Percentiles rank a stretch among this genome's conserved stretches.
Evolutionary conservation across 352 stramenopile genomes (phyloP).

Genomic region (Phytophthora fragariaefolia): DNA sequence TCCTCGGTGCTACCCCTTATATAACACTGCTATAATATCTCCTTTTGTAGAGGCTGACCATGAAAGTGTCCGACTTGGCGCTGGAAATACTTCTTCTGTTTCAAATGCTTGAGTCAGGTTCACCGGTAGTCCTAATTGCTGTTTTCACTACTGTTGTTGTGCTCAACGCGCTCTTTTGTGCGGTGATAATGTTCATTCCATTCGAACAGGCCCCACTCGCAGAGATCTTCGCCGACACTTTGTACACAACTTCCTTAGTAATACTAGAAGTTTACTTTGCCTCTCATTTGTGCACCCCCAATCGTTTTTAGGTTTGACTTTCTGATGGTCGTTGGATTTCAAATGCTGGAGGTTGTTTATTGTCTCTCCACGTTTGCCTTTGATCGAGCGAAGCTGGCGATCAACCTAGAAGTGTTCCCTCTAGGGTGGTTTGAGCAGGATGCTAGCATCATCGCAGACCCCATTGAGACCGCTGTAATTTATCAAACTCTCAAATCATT

Average conservation of each 20-base stretch:
- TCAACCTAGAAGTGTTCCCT: constrained; percentile 1
- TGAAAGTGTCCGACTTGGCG: constrained; percentile 29
- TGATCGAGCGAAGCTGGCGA: not conserved
- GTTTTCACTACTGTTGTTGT: not conserved
- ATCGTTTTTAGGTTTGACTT: constrained; percentile 1
- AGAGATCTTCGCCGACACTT: not conserved
- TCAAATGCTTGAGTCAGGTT: constrained; percentile 29
- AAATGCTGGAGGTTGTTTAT: not conserved
- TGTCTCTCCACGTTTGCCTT: not conserved
- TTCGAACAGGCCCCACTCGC: not conserved
- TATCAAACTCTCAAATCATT: not conserved
- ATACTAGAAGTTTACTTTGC: not conserved
- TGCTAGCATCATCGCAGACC: not conserved
- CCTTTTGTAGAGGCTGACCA: constrained; percentile 19
- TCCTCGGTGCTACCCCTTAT: too few relatives aligned
- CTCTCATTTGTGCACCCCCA: too few relatives aligned
- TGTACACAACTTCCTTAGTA: not conserved
- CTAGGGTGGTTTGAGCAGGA: not conserved
- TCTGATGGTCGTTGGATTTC: not conserved
- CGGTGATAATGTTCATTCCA: not conserved
- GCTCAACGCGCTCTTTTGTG: not conserved
- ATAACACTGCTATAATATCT: too few relatives aligned
- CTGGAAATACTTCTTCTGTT: constrained; percentile 20
- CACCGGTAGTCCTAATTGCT: not conserved
- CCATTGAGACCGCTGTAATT: not conserved